phyloP scores from a whole-genome alignment of 768 basidiomycete species.

The Serendipita vermifera region DNA sequence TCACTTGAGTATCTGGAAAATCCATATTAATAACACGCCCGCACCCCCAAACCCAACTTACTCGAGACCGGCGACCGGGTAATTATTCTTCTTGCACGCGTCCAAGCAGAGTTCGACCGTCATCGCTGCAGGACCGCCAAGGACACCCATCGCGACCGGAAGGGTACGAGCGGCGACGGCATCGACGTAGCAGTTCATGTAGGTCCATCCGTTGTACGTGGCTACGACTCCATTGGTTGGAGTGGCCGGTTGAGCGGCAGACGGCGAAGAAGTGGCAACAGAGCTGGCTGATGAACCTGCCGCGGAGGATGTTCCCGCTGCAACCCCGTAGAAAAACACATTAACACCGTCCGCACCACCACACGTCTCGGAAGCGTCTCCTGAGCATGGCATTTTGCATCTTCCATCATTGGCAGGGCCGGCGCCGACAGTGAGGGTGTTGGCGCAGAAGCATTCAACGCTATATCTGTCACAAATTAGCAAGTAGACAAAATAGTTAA shows the following conservation, averaged over 20 bases:
- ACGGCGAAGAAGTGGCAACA: not conserved
- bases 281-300: too few species aligned
- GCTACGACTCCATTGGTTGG: not conserved
- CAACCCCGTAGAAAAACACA: not conserved
- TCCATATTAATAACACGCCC: conserved; percentile 2
- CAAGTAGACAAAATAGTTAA: not conserved
- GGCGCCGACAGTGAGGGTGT: not conserved
- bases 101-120: conserved; percentile 5
- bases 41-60: conserved; percentile 9
- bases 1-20: too few species aligned
- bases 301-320: too few species aligned
- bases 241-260: not conserved
- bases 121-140: not conserved
- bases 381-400: conserved; percentile 8
- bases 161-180: not conserved
- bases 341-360: not conserved
- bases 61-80: conserved; percentile 8
- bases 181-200: not conserved
- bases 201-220: not conserved
- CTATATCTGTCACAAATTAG: conserved; percentile 16
- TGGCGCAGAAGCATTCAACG: conserved; percentile 35
- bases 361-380: conserved; percentile 1
- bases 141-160: not conserved
- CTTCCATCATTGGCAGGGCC: not conserved
- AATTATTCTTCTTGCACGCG: not conserved